These are phyloP conservation scores for Fennellomyces sp. DNA, from an alignment of 371 early-diverging fungal genomes.

Conservation along the genomic window DNA sequence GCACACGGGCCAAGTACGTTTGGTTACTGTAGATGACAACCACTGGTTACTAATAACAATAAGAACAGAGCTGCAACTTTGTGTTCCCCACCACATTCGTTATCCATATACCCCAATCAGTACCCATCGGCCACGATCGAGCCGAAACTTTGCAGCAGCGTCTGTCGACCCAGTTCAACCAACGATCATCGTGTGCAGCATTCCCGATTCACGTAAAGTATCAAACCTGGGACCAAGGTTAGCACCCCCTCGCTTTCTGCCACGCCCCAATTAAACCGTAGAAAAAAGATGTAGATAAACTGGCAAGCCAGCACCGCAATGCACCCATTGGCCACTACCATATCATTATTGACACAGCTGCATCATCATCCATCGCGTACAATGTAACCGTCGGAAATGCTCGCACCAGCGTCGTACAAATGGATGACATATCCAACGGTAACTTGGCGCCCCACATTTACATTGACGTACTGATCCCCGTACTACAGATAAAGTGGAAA, in stretches of 20 bases:
- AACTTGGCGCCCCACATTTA: no score
- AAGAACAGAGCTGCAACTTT: constrained; percentile 11
- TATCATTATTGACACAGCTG: constrained; percentile 15
- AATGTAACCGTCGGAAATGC: constrained; percentile 24
- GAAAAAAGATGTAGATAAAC: constrained; percentile 7
- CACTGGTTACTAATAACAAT: no score
- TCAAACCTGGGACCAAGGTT: not conserved
- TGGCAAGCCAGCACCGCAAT: constrained; percentile 3
- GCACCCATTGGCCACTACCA: constrained; percentile 29
- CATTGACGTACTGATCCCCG: no score
- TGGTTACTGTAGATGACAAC: not conserved
- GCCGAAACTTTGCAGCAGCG: not conserved
- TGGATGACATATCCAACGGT: constrained; percentile 5
- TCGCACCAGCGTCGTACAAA: constrained; percentile 21
- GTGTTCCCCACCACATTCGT: constrained; percentile 8
- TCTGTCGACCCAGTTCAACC: not conserved
- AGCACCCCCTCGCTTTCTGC: not conserved
- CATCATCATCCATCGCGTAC: not conserved
- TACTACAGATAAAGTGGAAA: constrained; percentile 12
- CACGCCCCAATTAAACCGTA: not conserved
- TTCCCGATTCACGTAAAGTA: not conserved
- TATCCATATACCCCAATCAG: constrained; percentile 5
- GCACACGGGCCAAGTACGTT: constrained; percentile 53
- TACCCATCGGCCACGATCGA: not conserved
- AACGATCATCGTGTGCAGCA: constrained; percentile 1